phyloP scores from a whole-genome alignment of 2,329 filamentous ascomycete genomes.

The Xylaria sp. region DNA sequence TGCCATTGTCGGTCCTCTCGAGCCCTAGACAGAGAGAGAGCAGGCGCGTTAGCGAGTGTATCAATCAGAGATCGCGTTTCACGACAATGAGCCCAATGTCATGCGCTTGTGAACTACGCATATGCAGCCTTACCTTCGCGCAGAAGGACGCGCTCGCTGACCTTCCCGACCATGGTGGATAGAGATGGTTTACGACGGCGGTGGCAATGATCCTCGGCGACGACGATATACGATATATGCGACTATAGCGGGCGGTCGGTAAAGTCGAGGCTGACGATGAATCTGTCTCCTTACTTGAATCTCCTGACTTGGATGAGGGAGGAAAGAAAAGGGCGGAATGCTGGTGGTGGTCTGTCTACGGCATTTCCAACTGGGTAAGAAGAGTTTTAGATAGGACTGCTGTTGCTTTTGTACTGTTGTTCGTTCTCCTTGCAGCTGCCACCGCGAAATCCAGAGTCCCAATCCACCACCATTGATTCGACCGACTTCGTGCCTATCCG shows the following conservation, averaged over 20 bases:
- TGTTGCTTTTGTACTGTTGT: not conserved
- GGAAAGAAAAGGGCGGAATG: slow-evolving; percentile 6
- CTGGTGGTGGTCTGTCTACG: slow-evolving; percentile 4
- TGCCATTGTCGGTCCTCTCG: slow-evolving; percentile 97
- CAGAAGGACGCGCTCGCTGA: slow-evolving; percentile 72
- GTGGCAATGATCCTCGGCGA: slow-evolving; percentile 22
- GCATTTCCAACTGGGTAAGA: slow-evolving; percentile 4
- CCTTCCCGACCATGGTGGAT: slow-evolving; percentile 68
- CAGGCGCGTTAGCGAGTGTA: not conserved
- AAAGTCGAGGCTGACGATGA: not conserved
- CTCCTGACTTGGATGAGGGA: not conserved
- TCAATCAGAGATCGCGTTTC: not conserved
- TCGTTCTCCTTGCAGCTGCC: slow-evolving; percentile 20
- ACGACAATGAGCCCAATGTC: not conserved
- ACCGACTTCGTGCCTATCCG: slow-evolving; percentile 1
- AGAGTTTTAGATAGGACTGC: not conserved
- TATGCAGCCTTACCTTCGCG: slow-evolving; percentile 61
- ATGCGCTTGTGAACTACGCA: too few species aligned
- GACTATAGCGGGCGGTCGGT: not conserved
- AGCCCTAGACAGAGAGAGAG: slow-evolving; percentile 71
- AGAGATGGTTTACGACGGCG: slow-evolving; percentile 26
- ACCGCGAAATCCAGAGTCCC: slow-evolving; percentile 21
- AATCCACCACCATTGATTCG: slow-evolving; percentile 30
- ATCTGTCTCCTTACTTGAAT: not conserved
- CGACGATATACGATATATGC: slow-evolving; percentile 14